These are phyloP conservation scores for Ogataea pini DNA, from an alignment of 805 yeast genomes.

Conservation along the genomic window DNA sequence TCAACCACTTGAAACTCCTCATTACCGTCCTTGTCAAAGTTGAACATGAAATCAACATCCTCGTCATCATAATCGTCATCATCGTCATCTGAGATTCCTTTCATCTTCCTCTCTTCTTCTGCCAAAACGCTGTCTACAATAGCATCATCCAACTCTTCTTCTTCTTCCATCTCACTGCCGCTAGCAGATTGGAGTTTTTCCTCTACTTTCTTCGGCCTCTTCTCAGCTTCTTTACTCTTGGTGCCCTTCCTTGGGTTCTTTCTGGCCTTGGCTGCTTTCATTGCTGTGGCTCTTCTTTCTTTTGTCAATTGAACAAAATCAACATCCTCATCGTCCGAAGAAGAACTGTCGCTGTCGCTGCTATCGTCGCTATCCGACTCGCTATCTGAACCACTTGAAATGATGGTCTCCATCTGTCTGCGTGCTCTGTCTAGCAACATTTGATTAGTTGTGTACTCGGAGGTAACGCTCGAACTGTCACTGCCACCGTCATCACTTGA, in stretches of 20 bases:
- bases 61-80: slow-evolving; percentile 35
- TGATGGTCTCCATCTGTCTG: slow-evolving; percentile 26
- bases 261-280: slow-evolving; percentile 45
- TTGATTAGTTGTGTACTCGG: slow-evolving; percentile 12
- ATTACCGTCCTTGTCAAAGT: slow-evolving; percentile 42
- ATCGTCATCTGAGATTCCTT: slow-evolving; percentile 28
- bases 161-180: slow-evolving; percentile 28
- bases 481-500: slow-evolving; percentile 27
- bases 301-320: slow-evolving; percentile 75
- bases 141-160: slow-evolving; percentile 43
- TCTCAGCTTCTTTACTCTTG: slow-evolving; percentile 12
- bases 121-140: slow-evolving; percentile 44
- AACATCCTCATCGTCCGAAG: slow-evolving; percentile 66
- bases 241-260: slow-evolving; percentile 26
- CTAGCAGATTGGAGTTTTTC: slow-evolving; percentile 6
- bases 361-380: slow-evolving; percentile 31
- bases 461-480: slow-evolving; percentile 31
- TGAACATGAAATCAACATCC: slow-evolving; percentile 39
- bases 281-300: slow-evolving; percentile 58
- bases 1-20: slow-evolving; percentile 27
- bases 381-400: slow-evolving; percentile 40
- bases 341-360: slow-evolving; percentile 39
- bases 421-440: slow-evolving; percentile 19
- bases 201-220: slow-evolving; percentile 10
- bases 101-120: slow-evolving; percentile 41